Base-by-base conservation (phyloP, 305 asterid species). In the Caryopteris hybrid region DNA sequence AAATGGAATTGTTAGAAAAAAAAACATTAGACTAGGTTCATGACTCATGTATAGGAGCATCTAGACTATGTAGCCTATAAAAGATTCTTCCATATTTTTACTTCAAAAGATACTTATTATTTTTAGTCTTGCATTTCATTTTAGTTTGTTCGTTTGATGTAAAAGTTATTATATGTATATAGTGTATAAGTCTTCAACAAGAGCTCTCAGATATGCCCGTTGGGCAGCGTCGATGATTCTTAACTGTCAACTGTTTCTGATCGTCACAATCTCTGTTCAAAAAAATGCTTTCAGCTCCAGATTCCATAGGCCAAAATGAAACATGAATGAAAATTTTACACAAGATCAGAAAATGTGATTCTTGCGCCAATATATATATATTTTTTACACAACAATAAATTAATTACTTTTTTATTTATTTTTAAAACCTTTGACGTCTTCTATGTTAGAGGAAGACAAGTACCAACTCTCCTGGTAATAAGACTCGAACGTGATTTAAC, bases 21-120 rank as follows among this genome's bases (percentile, higher is more conserved):
- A n/a, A n/a, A n/a, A n/a, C n/a, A n/a, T 39, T 23, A 27, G 17
- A 18, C 6, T 43, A 41, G 61, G 69, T 11, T 66, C 14, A 59
- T 70, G 55, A n/a, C n/a, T n/a, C n/a, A n/a, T n/a, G n/a, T 50
- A 17, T 56, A 76, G 61, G 76, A 74, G 83, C 46, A 78, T 74
- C 83, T 78, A 74, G 79, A 65, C 72, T 18, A 78, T 50, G 38
- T 61, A 62, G 41, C 66, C 72, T 66, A 70, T 34, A 61, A 10
- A 69, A 74, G n/a, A n/a, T 66, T 74, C 72, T 59, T 9, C 42
- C 8, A 38, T 45, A 50, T 50, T 22, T 62, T 68, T 50, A 68
- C 31, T 41, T 5, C 21, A 25, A 58, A 70, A 39, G 36, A 27
- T 27, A n/a, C n/a, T n/a, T n/a, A n/a, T n/a, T n/a, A n/a, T n/a